Conservation (phyloP, 345 rosid species). For the Angophora floribunda region DNA sequence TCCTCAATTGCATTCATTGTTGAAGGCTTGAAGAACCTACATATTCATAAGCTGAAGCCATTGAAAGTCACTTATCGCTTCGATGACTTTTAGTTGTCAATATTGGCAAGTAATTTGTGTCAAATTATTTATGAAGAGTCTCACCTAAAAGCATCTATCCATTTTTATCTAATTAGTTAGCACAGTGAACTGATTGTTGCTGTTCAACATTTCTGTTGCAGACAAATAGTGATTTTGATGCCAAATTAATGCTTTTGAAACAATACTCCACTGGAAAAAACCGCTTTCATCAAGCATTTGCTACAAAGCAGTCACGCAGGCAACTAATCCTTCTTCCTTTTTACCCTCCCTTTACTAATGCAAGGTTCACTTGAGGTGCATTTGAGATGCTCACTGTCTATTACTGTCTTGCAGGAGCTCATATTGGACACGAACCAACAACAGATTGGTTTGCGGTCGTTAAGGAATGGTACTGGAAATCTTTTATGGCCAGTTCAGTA, state of each 20-base stretch:
- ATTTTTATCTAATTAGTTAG: neutral
- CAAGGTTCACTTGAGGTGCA: neutral
- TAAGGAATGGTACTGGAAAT: conserved; percentile 29
- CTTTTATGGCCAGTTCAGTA: neutral
- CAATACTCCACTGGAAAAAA: conserved; percentile 84
- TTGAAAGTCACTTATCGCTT: conserved; percentile 67
- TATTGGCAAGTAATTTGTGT: conserved; percentile 43
- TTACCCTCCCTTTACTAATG: neutral
- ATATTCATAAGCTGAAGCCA: conserved; percentile 78
- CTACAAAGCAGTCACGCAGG: conserved; percentile 78
- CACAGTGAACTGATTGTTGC: neutral
- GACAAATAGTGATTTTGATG: conserved; percentile 89
- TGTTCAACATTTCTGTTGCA: conserved; percentile 10
- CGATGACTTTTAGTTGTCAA: conserved; percentile 80
- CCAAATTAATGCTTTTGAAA: conserved; percentile 89
- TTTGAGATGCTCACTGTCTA: neutral
- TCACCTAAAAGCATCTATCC: neutral
- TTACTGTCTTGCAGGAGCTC: conserved; percentile 50
- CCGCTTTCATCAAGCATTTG: conserved; percentile 91
- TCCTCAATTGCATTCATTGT: conserved; percentile 79
- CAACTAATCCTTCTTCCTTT: conserved; percentile 3
- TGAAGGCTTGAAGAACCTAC: conserved; percentile 80
- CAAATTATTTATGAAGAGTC: neutral
- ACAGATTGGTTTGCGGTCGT: conserved; percentile 92
- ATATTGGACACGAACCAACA: conserved; percentile 91